Base-by-base conservation (phyloP, 1,284 basidiomycete species). In the Sanguinoderma infundibulare region DNA sequence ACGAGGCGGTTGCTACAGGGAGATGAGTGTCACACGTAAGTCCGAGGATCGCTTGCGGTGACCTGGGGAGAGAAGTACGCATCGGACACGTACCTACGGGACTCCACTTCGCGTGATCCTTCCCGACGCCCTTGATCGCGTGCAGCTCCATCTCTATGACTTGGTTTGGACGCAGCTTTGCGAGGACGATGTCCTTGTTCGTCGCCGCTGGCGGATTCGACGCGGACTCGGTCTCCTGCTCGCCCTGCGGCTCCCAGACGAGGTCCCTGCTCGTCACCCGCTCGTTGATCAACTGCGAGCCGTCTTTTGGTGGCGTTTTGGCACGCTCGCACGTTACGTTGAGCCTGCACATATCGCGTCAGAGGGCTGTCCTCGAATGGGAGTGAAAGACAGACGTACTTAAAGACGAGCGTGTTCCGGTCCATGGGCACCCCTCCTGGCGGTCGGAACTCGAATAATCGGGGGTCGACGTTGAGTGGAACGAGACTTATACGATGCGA, bases 101-200 rank as follows among this genome's bases (percentile, higher is more conserved):
- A 59, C 88, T 95, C 76, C 94, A 99, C 74, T 99, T 99, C 49
- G 98, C 96, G 73, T 99, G 98, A 69, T 97, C 95, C 70, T 94
- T 95, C 22, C 95, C 96, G n/a, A 95, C 87, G 6, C 95, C 94
- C 74, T 98, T 98, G 62, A 96, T 83, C 52, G 95, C 96, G 74
- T 99, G 96, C 61, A 98, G 73, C 73, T 98, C 94, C 77, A 96
- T 85, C 35, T 92, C 83, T 42, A 98, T 81, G 52, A 83, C 82
- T 74, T 96, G 92, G 2, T 96, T 97, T 0, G 97, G 97, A 44
- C 96, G 81, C 52, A 99, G 79, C 76, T 99, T 99, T 17, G 91
- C 92, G 32, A 99, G 82, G 26, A 99, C 88, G 67, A 98, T 97
- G 71, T 97, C 88, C 22, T 71, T 83, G 68, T 95, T 91, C 5